Evolutionary conservation across 2,329 filamentous ascomycete genomes (phyloP).

Genomic region (Aspergillus sp.): DNA sequence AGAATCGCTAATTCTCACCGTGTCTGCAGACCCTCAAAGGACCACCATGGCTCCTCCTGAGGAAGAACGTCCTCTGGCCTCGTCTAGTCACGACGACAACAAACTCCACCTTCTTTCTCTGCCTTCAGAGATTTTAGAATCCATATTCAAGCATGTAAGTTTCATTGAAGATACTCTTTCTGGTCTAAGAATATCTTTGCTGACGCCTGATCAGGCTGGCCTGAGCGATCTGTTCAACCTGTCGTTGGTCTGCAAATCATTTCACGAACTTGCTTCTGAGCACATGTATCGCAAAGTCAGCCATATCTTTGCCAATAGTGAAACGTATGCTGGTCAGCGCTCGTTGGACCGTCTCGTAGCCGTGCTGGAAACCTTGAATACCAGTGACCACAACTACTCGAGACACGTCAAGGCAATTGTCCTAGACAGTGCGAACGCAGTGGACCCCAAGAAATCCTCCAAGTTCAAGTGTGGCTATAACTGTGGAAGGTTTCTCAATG

Average conservation of each 20-base stretch:
- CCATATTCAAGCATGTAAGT: constrained; percentile 28
- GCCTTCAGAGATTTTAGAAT: constrained; percentile 24
- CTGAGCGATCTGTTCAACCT: constrained; percentile 34
- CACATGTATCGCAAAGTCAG: constrained; percentile 57
- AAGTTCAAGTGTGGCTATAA: constrained; percentile 42
- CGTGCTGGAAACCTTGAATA: constrained; percentile 58
- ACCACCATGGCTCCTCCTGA: too few relatives aligned
- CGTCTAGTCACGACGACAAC: background rate
- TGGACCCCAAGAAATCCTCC: constrained; percentile 46
- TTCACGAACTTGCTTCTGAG: constrained; percentile 54
- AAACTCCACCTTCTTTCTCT: constrained; percentile 14
- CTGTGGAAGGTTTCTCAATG: constrained; percentile 62
- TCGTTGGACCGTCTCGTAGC: constrained; percentile 55
- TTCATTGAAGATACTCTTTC: background rate
- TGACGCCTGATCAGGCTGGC: constrained; percentile 34
- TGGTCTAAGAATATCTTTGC: constrained; percentile 41
- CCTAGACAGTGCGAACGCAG: constrained; percentile 52
- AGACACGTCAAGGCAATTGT: constrained; percentile 52
- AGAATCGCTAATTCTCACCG: too few relatives aligned
- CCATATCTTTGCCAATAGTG: constrained; percentile 59
- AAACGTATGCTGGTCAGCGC: constrained; percentile 48
- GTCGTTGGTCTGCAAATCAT: constrained; percentile 54
- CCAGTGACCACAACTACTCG: constrained; percentile 61
- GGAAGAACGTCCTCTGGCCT: background rate
- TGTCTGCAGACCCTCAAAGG: too few relatives aligned